phyloP scores from a whole-genome alignment of 345 rosid genomes.

The Combretum micranthum region DNA sequence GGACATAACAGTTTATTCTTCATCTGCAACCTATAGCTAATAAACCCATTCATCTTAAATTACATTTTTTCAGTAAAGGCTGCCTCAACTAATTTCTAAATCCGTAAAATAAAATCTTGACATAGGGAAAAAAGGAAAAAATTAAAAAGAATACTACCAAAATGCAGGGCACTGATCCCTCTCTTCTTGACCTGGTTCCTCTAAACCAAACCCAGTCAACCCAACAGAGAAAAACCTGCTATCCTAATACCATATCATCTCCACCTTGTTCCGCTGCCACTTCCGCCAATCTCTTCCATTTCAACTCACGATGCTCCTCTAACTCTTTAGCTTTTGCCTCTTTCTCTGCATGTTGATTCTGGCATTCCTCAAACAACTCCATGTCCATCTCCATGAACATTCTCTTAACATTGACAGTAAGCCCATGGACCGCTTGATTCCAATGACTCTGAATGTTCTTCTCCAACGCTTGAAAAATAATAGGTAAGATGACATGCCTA shows the following conservation, averaged over 20 bases:
- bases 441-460: slow-evolving; percentile 29
- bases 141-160: no score
- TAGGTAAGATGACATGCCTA: slow-evolving; percentile 22
- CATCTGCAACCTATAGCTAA: no score
- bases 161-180: no score
- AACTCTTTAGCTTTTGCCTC: slow-evolving; percentile 21
- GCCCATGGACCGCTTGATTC: slow-evolving; percentile 39
- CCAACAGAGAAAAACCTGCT: no score
- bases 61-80: no score
- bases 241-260: slow-evolving; percentile 3
- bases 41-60: no score
- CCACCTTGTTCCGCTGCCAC: slow-evolving; percentile 20
- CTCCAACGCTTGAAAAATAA: slow-evolving; percentile 30
- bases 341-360: slow-evolving; percentile 25
- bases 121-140: no score
- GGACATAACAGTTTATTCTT: no score
- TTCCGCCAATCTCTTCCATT: slow-evolving; percentile 30
- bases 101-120: no score
- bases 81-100: no score
- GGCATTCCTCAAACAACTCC: slow-evolving; percentile 29
- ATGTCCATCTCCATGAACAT: slow-evolving; percentile 36
- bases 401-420: slow-evolving; percentile 24
- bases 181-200: no score
- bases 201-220: no score
- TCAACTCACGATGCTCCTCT: slow-evolving; percentile 26